Conservation (phyloP, 1,284 basidiomycete genomes). For the Cryptococcus jaspeensis region DNA sequence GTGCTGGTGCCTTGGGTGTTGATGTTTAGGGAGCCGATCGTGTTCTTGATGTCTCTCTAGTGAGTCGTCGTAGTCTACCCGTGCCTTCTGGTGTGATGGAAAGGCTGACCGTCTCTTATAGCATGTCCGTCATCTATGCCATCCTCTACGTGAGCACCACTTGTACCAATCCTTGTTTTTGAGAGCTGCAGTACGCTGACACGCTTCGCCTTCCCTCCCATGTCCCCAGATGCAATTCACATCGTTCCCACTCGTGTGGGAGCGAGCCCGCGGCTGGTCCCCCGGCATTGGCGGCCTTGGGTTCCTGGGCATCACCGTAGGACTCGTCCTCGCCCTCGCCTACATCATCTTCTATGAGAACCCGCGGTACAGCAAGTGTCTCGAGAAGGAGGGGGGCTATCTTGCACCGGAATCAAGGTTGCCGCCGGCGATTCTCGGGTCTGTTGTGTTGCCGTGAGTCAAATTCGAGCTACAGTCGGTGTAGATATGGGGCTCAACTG, state of each 20-base stretch:
- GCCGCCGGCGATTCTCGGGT: slow-evolving; percentile 60
- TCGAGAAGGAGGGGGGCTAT: slow-evolving; percentile 20
- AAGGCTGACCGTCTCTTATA: not conserved
- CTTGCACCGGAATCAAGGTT: slow-evolving; percentile 56
- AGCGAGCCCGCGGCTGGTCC: slow-evolving; percentile 25
- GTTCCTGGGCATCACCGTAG: slow-evolving; percentile 65
- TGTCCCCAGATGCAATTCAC: slow-evolving; percentile 26
- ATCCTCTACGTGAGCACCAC: too few relatives aligned
- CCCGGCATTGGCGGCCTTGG: slow-evolving; percentile 60
- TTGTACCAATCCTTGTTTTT: too few relatives aligned
- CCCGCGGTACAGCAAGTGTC: slow-evolving; percentile 20
- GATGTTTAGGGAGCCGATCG: slow-evolving; percentile 66
- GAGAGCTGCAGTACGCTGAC: too few relatives aligned
- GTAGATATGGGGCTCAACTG: too few relatives aligned
- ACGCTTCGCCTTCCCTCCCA: not conserved
- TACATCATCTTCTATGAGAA: slow-evolving; percentile 55
- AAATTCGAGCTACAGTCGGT: too few relatives aligned
- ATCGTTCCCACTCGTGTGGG: slow-evolving; percentile 52
- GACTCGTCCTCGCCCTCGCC: slow-evolving; percentile 58
- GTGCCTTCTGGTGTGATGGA: too few relatives aligned
- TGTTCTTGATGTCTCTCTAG: slow-evolving; percentile 58
- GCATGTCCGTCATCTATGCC: slow-evolving; percentile 27
- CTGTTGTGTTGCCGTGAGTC: slow-evolving; percentile 59
- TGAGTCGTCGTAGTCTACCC: too few relatives aligned
- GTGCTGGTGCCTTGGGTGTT: slow-evolving; percentile 55